These are phyloP conservation scores for Saccharomycopsis babjevae DNA, from an alignment of 805 yeast species.

Conservation along the genomic window DNA sequence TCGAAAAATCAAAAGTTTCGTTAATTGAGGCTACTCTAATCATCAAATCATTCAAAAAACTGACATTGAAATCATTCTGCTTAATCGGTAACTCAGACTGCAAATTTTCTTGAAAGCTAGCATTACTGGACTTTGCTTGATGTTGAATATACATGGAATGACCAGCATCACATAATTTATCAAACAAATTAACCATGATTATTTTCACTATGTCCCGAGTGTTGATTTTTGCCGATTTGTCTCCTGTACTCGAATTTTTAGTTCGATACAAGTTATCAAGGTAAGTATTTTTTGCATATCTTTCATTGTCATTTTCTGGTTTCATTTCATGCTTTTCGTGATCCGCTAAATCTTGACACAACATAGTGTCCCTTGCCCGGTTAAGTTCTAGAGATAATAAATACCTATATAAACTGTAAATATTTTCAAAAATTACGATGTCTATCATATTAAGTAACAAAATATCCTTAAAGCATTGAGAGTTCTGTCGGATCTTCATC, in stretches of 20 bases:
- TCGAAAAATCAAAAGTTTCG: background rate
- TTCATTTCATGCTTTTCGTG: background rate
- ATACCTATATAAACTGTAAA: background rate
- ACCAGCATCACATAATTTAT: background rate
- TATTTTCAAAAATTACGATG: background rate
- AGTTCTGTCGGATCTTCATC: background rate
- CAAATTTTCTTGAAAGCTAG: background rate
- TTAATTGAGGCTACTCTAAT: background rate
- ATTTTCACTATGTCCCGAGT: background rate
- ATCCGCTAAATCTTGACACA: background rate
- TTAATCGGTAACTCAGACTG: background rate
- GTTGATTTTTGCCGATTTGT: background rate
- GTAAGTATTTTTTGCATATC: background rate
- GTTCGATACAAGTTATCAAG: background rate
- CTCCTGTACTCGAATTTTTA: background rate
- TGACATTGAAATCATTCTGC: background rate
- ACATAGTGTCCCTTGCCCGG: background rate
- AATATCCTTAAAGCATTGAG: background rate
- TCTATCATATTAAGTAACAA: background rate
- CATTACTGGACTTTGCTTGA: background rate
- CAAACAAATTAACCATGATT: background rate
- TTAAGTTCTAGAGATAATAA: background rate
- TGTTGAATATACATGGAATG: background rate
- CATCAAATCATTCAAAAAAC: slow-evolving; percentile 1
- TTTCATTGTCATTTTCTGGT: background rate